phyloP scores from a whole-genome alignment of 176 grass and related monocot genomes.

The Oryza officinalis region DNA sequence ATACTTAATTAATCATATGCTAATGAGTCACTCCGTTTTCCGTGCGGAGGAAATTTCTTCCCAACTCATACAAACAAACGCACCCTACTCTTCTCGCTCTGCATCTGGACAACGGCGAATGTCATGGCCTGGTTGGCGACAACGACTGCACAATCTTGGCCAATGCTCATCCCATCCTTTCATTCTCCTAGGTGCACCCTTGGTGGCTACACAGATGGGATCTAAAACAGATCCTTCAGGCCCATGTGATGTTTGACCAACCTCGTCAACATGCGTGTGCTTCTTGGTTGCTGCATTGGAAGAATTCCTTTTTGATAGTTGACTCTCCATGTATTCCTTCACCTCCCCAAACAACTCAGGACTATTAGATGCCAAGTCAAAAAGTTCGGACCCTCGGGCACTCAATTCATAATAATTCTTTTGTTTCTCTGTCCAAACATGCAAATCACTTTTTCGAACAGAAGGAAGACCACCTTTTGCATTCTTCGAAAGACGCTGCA shows the following conservation, averaged over 20 bases:
- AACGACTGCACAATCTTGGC: neutral
- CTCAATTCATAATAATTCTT: neutral
- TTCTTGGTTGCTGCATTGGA: neutral
- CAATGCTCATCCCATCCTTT: neutral
- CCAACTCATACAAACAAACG: too few relatives aligned
- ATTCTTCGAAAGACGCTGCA: neutral
- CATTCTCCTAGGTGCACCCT: slow-evolving; percentile 18
- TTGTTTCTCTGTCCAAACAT: neutral
- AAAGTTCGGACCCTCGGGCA: neutral
- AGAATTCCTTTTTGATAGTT: neutral
- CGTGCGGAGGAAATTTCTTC: too few relatives aligned
- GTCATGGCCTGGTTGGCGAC: neutral
- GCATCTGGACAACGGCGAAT: neutral
- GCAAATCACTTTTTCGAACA: neutral
- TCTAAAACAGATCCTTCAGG: neutral
- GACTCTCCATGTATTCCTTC: neutral
- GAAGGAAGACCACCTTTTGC: slow-evolving; percentile 8
- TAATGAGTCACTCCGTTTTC: too few relatives aligned
- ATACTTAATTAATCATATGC: too few relatives aligned
- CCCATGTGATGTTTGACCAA: neutral
- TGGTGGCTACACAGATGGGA: neutral
- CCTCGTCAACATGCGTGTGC: neutral
- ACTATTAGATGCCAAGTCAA: neutral
- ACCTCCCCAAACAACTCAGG: neutral
- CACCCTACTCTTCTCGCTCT: neutral